A percentile compares a stretch with the other conserved stretches of the same genome.
phyloP scores from a whole-genome alignment of 2,329 filamentous ascomycete genomes.

The Cyanodermella asteris region DNA sequence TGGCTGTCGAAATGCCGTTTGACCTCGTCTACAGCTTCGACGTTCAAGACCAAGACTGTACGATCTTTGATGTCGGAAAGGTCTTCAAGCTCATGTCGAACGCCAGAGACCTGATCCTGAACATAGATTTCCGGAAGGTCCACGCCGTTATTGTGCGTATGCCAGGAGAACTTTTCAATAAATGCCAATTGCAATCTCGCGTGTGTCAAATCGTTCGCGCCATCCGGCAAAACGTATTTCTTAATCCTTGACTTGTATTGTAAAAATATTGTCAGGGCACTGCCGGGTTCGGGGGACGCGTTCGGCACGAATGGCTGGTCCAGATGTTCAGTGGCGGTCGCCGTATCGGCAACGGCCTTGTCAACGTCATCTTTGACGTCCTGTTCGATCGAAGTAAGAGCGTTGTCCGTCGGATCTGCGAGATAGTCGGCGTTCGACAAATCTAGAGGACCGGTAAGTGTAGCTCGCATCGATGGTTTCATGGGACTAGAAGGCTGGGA shows the following conservation, averaged over 20 bases:
- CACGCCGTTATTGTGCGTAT: conserved; percentile 77
- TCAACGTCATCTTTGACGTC: too few species aligned
- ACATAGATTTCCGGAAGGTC: conserved; percentile 96
- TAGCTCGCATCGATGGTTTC: too few species aligned
- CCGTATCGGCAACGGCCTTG: too few species aligned
- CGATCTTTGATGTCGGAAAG: conserved; percentile 82
- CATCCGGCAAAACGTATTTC: conserved; percentile 76
- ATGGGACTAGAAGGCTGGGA: too few species aligned
- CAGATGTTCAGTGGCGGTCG: too few species aligned
- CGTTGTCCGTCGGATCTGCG: too few species aligned
- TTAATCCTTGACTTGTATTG: conserved; percentile 96
- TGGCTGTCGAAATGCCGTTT: conserved; percentile 93
- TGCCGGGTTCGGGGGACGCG: conserved; percentile 50
- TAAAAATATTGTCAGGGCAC: conserved; percentile 80
- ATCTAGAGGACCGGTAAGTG: too few species aligned
- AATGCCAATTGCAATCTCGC: conserved; percentile 83
- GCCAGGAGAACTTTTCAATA: conserved; percentile 98
- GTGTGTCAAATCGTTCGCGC: conserved; percentile 63
- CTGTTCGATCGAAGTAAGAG: too few species aligned
- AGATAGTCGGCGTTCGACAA: too few species aligned
- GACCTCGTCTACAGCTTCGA: conserved; percentile 84
- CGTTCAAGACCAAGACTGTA: conserved; percentile 81
- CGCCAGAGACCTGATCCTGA: conserved; percentile 81
- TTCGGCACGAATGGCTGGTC: conserved; percentile 28
- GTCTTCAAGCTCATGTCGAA: conserved; percentile 93